These are phyloP conservation scores for Tricharina praecox DNA, from an alignment of 495 filamentous ascomycete genomes.

Conservation along the genomic window DNA sequence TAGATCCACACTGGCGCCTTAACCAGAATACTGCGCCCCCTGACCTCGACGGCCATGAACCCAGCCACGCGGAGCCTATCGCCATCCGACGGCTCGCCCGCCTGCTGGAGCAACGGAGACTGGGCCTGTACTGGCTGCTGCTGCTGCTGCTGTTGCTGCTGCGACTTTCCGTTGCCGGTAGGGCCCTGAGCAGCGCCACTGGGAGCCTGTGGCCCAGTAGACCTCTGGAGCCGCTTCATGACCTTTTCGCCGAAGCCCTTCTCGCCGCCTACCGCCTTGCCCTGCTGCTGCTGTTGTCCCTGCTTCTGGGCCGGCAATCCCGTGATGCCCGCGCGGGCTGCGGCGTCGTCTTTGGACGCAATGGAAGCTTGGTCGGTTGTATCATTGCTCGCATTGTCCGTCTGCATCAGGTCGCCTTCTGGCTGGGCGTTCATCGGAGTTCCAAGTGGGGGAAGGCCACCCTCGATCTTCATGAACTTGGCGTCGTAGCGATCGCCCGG, in stretches of 20 bases:
- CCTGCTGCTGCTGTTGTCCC: too few species aligned
- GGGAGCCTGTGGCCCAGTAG: constrained; percentile 12
- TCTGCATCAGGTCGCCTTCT: constrained; percentile 29
- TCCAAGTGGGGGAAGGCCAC: constrained; percentile 49
- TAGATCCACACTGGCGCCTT: constrained; percentile 75
- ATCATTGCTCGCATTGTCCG: constrained; percentile 32
- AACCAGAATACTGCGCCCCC: constrained; percentile 62
- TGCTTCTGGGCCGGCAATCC: constrained; percentile 11
- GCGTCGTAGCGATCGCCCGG: constrained; percentile 51
- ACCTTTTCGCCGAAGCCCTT: background rate
- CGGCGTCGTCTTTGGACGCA: constrained; percentile 27
- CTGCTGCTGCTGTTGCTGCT: constrained; percentile 2
- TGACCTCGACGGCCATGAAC: constrained; percentile 72
- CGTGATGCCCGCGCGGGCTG: background rate
- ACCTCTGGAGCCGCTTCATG: background rate
- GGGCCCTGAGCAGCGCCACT: background rate
- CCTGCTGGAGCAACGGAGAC: too few species aligned
- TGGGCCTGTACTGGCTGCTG: too few species aligned
- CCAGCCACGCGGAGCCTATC: constrained; percentile 60
- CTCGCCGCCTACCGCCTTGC: constrained; percentile 31
- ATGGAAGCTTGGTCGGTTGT: constrained; percentile 4
- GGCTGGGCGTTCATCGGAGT: constrained; percentile 27
- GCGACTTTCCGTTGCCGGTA: constrained; percentile 1
- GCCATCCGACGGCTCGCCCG: constrained; percentile 29
- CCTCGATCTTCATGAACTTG: constrained; percentile 71